Base-by-base conservation (phyloP, 352 stramenopile genomes). In the Phytophthora aleatoria region DNA sequence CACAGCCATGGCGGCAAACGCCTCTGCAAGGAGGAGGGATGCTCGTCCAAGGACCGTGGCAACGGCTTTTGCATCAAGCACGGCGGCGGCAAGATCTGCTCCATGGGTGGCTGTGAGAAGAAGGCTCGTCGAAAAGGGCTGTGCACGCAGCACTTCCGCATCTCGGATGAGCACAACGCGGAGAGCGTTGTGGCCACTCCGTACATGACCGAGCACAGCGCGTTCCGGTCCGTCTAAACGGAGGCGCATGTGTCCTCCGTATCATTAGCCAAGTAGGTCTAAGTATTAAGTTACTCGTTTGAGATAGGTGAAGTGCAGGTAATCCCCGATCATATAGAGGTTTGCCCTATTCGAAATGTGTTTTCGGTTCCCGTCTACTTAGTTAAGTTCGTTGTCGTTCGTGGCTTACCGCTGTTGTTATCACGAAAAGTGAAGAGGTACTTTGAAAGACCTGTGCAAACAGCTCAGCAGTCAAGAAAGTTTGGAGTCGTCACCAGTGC, bases 31-130 rank as follows among this genome's bases (percentile, higher is more conserved):
- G 83, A 92, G 50, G 71, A 87, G 9, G 76, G 79, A 15, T 94
- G 85, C 54, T 83, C 67, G 35, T 90, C 81, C 35, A 94, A 94
- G 57, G 85, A 94, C 57, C 85, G 85, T 24, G 85, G 85, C 63
- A 93, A 93, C 55, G 85, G 85, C 4, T 93, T 87, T 55, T 93
- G 85, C 49, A 93, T 93, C 48, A 90, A 90, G 61, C 85, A 93
- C 60, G 85, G 85, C n/a, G 85, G 85, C 26, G 85, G 85, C 39
- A 91, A 91, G 68, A 87, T 91, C 48, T 94, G 85, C 68, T 86
- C 83, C 42, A 88, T 92, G 60, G 45, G 54, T 50, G 73, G 78
- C 20, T 94, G 85, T 48, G 81, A 90, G 67, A 94, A 94, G 74
- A 94, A 94, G 64, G 85, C 85, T 41, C 81, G 85, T 24, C 80